Conservation (phyloP, 1,284 basidiomycete species). For the Fistulinella cinereoalba region DNA sequence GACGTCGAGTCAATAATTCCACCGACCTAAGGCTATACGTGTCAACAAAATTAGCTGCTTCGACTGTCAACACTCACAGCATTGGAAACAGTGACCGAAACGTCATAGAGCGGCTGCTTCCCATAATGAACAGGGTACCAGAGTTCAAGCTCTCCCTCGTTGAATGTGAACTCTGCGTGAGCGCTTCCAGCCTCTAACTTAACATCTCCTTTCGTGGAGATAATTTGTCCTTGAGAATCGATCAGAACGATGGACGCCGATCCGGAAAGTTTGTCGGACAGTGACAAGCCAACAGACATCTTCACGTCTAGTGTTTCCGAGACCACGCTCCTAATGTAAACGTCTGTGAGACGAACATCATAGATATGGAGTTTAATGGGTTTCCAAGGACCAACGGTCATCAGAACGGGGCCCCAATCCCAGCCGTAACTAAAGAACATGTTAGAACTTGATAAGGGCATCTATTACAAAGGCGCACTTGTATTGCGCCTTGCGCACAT, state of each 20-base stretch:
- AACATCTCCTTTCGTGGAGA: constrained; percentile 39
- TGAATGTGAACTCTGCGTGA: constrained; percentile 49
- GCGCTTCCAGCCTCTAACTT: constrained; percentile 39
- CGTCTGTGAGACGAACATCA: constrained; percentile 56
- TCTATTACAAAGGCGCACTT: constrained; percentile 46
- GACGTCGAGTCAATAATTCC: constrained; percentile 48
- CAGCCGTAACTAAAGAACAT: constrained; percentile 63
- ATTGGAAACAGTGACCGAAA: constrained; percentile 53
- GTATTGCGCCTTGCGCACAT: constrained; percentile 88
- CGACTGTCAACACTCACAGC: constrained; percentile 37
- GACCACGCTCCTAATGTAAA: constrained; percentile 57
- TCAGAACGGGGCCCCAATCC: constrained; percentile 83
- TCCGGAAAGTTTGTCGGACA: constrained; percentile 39
- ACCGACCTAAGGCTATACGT: constrained; percentile 40
- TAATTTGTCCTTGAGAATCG: constrained; percentile 43
- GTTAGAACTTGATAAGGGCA: constrained; percentile 8
- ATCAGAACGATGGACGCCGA: constrained; percentile 49
- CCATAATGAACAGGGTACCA: constrained; percentile 90
- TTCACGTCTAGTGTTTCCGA: constrained; percentile 51
- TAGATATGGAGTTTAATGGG: constrained; percentile 72
- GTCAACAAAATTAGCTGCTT: constrained; percentile 1
- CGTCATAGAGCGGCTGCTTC: constrained; percentile 70
- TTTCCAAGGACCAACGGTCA: constrained; percentile 80
- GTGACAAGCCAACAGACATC: constrained; percentile 44
- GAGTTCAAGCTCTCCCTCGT: constrained; percentile 56